Conservation (phyloP, 75 land plant species). For the Chamaecyparis obtusa region DNA sequence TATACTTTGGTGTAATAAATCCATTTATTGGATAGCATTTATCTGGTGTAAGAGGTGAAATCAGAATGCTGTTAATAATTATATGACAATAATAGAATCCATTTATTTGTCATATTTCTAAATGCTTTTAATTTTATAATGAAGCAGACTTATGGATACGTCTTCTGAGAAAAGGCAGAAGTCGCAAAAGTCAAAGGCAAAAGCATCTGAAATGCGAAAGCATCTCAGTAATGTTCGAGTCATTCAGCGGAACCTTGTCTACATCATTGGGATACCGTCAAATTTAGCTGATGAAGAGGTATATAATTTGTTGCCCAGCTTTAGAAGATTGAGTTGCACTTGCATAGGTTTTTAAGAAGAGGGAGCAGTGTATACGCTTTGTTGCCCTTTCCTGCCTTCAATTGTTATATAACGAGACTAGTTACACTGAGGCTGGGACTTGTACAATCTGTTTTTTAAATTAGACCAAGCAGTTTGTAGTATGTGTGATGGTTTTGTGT, state of each 20-base stretch:
- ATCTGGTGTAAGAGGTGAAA: background rate
- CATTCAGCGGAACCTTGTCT: conserved; percentile 75
- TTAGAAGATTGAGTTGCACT: background rate
- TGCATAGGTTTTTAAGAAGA: background rate
- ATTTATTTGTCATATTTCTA: background rate
- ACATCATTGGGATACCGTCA: conserved; percentile 72
- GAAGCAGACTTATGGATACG: conserved; percentile 50
- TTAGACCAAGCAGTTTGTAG: background rate
- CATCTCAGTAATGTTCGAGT: conserved; percentile 78
- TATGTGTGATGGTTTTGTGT: background rate
- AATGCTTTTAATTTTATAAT: background rate
- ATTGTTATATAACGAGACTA: background rate
- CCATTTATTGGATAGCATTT: background rate
- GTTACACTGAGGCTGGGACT: background rate
- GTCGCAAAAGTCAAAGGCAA: conserved; percentile 60
- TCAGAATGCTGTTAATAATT: background rate
- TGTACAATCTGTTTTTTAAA: background rate
- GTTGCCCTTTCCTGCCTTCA: background rate
- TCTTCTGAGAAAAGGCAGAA: conserved; percentile 50
- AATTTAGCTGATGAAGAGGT: conserved; percentile 76
- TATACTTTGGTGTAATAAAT: background rate
- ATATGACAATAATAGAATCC: background rate
- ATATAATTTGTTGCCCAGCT: background rate
- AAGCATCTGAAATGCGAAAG: conserved; percentile 59
- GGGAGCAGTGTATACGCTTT: background rate